These are phyloP conservation scores for Coniochaeta sp. DNA, from an alignment of 2,329 filamentous ascomycete species.

Conservation along the genomic window DNA sequence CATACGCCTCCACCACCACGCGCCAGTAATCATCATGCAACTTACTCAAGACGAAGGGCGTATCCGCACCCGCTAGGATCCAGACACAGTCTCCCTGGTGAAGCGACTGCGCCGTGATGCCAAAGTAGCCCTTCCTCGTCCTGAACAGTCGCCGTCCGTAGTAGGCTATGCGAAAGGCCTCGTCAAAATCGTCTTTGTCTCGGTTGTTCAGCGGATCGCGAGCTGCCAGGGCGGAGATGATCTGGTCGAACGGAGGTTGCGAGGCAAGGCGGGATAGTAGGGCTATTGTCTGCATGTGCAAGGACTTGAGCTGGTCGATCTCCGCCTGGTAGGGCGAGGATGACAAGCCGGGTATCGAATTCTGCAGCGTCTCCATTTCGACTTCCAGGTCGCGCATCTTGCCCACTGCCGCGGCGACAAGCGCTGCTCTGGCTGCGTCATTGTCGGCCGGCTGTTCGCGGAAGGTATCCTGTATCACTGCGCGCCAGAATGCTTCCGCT, in stretches of 20 bases:
- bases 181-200: neutral
- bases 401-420: neutral
- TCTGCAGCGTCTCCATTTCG: neutral
- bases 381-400: neutral
- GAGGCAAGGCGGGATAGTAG: neutral
- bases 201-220: neutral
- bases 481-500: neutral
- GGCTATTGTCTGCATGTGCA: neutral
- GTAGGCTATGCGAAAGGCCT: neutral
- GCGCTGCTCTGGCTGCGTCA: neutral
- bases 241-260: neutral
- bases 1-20: neutral
- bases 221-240: neutral
- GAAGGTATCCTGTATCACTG: neutral
- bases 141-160: neutral
- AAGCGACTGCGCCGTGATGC: neutral
- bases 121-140: neutral
- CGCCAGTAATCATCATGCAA: neutral
- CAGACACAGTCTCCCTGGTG: neutral
- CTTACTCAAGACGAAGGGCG: neutral
- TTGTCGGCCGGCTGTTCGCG: neutral
- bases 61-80: neutral
- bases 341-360: neutral
- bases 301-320: neutral
- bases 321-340: neutral